These are phyloP conservation scores for Striga hermonthica DNA, from an alignment of 305 asterid species.

Conservation along the genomic window DNA sequence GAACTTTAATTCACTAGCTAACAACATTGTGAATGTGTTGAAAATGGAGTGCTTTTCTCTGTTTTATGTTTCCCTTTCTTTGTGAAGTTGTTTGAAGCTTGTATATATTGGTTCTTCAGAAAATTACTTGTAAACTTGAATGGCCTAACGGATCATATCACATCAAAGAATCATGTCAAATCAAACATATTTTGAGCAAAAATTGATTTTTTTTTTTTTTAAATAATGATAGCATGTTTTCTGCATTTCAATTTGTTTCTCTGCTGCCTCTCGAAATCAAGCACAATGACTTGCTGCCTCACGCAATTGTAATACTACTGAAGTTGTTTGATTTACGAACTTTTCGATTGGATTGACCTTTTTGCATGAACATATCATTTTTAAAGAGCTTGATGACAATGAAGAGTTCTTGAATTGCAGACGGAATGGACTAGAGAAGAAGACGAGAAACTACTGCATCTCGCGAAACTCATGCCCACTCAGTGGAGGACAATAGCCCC, in stretches of 20 bases:
- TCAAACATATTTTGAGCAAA: background rate
- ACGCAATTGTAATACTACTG: no score
- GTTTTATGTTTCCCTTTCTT: background rate
- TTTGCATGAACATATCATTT: background rate
- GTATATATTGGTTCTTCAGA: background rate
- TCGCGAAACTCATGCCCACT: conserved; percentile 98
- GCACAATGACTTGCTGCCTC: background rate
- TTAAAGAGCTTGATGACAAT: conserved; percentile 2
- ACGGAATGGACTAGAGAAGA: conserved; percentile 99
- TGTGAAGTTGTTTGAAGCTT: conserved; percentile 7
- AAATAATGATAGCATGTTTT: background rate
- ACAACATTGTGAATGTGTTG: background rate
- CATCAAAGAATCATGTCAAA: background rate
- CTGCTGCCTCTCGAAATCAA: background rate
- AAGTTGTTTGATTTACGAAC: no score
- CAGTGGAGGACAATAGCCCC: conserved; percentile 99
- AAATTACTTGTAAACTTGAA: background rate
- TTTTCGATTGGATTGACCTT: background rate
- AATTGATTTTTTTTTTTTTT: background rate
- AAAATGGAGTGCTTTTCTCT: background rate
- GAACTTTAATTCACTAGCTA: no score
- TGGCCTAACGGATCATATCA: background rate
- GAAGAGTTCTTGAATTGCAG: conserved; percentile 39
- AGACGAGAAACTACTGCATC: conserved; percentile 92
- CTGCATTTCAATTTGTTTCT: background rate